phyloP scores from a whole-genome alignment of 768 basidiomycete genomes.

The Termitomyces sp. region DNA sequence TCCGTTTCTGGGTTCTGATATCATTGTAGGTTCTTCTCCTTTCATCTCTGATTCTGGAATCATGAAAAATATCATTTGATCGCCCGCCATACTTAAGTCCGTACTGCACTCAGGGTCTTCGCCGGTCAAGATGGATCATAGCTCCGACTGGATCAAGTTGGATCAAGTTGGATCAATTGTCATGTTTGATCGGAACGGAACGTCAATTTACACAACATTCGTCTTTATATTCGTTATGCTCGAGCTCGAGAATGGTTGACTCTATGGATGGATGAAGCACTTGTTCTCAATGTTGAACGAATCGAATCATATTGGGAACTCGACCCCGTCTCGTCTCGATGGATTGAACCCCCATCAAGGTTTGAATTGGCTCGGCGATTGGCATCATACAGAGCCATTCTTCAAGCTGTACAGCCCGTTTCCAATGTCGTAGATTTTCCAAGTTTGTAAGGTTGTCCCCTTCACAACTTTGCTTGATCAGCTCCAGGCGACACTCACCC shows the following conservation, averaged over 20 bases:
- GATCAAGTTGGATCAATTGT: not conserved
- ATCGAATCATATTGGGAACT: not conserved
- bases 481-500: slow-evolving; percentile 14
- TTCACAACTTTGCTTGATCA: slow-evolving; percentile 19
- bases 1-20: not conserved
- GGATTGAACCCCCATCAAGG: slow-evolving; percentile 5
- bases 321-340: slow-evolving; percentile 7
- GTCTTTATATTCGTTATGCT: not conserved
- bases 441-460: slow-evolving; percentile 13
- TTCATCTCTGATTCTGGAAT: not conserved
- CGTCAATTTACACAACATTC: not conserved
- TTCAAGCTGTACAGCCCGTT: slow-evolving; percentile 26
- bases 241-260: not conserved
- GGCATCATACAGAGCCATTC: slow-evolving; percentile 6
- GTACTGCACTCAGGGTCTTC: not conserved
- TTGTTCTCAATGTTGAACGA: not conserved
- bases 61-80: not conserved
- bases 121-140: not conserved
- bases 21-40: not conserved
- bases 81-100: not conserved
- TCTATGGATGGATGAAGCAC: not conserved
- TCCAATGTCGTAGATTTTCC: slow-evolving; percentile 8
- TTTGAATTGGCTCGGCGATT: slow-evolving; percentile 8
- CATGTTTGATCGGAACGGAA: not conserved
- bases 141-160: not conserved